Base-by-base conservation (phyloP, 768 basidiomycete genomes). In the Phallus indusiatus region DNA sequence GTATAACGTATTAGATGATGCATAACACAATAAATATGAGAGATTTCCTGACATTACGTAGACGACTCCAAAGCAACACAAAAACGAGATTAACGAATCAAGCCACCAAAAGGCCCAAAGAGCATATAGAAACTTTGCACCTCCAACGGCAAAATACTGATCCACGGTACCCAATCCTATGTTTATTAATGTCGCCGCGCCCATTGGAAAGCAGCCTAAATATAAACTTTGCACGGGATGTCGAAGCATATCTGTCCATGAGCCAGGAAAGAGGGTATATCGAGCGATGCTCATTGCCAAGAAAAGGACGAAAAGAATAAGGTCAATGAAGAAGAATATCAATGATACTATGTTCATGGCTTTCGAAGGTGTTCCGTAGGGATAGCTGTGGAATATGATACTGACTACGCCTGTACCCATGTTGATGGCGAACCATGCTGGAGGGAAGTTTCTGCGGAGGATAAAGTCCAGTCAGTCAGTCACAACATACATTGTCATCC, bases 51-150 rank as follows among this genome's bases (percentile, higher is more conserved):
- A 88, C 88, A 90, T 89, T 54, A 80, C 67, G 63, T 89, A 82
- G 1, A 88, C 67, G 37, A 83, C 72, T 8, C 81, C 78, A 72
- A 85, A 83, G 57, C 78, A 81, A 64, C 83, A 83, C 33, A 80
- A 14, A 14, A 81, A 63, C 0, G 86, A 83, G 12, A 87, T 56
- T 0, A 71, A 70, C 1, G 81, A 71, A 62, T 86, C 83, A 46
- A 82, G 48, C 87, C 85, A 88, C 86, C 87, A 90, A 47, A 85
- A 64, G 1, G 68, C 78, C 81, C 86, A 86, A 37, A 86, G 65
- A 22, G 73, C 65, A 59, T 79, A 81, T 1, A 85, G 66, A 67
- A 85, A 82, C 1, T 65, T 54, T 46, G 64, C 72, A 12, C 83
- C 83, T 0, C 81, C 82, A 56, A 85, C 74, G 18, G 68, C 65